A percentile compares a stretch with the other conserved stretches of the same genome.
Evolutionary conservation across 2,329 filamentous ascomycete species (phyloP).

Genomic region (Talaromyces sp.): DNA sequence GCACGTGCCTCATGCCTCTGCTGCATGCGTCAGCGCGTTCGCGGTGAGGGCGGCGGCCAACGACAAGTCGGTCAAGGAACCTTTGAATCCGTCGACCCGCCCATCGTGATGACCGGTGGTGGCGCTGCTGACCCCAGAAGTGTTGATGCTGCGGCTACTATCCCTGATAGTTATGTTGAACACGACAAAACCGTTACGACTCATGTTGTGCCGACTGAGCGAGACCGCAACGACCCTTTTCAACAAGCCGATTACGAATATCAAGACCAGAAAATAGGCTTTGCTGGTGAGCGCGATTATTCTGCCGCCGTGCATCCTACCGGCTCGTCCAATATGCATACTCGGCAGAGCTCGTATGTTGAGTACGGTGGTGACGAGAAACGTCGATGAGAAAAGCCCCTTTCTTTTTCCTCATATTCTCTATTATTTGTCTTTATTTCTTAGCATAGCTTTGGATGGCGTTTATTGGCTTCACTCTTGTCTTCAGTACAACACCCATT

Average conservation of each 20-base stretch:
- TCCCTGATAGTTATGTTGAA: background rate
- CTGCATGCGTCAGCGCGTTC: conserved; percentile 52
- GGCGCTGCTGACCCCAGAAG: background rate
- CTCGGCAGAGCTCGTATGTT: conserved; percentile 31
- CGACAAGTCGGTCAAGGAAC: conserved; percentile 1
- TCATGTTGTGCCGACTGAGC: background rate
- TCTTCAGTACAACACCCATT: conserved; percentile 3
- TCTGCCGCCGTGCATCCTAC: conserved; percentile 17
- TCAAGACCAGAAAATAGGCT: conserved; percentile 38
- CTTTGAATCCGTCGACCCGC: conserved; percentile 2
- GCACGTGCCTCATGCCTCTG: conserved; percentile 60
- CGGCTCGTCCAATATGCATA: conserved; percentile 15
- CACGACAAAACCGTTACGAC: background rate
- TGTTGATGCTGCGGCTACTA: background rate
- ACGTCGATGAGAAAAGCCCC: background rate
- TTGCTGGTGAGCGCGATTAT: conserved; percentile 33
- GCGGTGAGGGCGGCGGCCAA: conserved; percentile 53
- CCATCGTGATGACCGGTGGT: conserved; percentile 2
- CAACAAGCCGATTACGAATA: conserved; percentile 20
- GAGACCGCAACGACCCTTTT: background rate
- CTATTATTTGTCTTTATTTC: background rate
- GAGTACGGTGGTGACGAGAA: conserved; percentile 32
- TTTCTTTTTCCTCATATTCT: background rate
- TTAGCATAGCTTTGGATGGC: conserved; percentile 3
- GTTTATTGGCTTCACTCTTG: background rate